phyloP scores from a whole-genome alignment of 306 rosid species.

The Cucurbita ficifolia region DNA sequence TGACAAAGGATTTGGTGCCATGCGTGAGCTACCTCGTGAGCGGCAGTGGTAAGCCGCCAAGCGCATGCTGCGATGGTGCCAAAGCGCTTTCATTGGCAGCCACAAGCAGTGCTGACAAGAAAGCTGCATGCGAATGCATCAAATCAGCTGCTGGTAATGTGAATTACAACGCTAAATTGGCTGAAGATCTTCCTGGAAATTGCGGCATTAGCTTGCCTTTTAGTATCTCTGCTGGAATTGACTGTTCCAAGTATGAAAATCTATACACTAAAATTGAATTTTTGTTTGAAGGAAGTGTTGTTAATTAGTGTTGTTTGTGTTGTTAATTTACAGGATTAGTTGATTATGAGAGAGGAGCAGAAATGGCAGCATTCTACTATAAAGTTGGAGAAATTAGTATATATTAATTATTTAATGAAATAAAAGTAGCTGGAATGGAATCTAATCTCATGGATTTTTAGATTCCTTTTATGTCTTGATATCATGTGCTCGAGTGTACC shows the following conservation, averaged over 20 bases:
- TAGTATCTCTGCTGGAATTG: constrained; percentile 37
- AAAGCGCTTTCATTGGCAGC: constrained; percentile 45
- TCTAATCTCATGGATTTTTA: too few relatives aligned
- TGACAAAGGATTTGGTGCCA: constrained; percentile 36
- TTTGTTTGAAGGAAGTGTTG: background rate
- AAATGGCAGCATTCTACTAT: background rate
- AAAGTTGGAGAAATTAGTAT: background rate
- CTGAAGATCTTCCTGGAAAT: constrained; percentile 47
- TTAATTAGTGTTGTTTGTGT: too few relatives aligned
- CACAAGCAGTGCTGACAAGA: constrained; percentile 33
- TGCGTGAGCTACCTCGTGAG: constrained; percentile 52
- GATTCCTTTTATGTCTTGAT: too few relatives aligned
- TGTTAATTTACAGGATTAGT: background rate
- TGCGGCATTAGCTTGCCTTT: constrained; percentile 40
- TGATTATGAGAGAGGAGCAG: background rate
- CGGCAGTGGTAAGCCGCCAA: constrained; percentile 61
- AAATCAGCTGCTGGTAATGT: constrained; percentile 35
- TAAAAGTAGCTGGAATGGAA: background rate
- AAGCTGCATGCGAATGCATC: constrained; percentile 54
- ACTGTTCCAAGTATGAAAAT: constrained; percentile 43
- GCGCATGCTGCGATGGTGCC: constrained; percentile 49
- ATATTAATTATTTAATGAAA: background rate
- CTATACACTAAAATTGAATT: background rate
- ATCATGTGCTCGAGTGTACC: too few relatives aligned
- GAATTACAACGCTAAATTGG: constrained; percentile 30